Evolutionary conservation across 192 early-diverging fungal species (phyloP).

Genomic region (Cladochytrium replicatum): DNA sequence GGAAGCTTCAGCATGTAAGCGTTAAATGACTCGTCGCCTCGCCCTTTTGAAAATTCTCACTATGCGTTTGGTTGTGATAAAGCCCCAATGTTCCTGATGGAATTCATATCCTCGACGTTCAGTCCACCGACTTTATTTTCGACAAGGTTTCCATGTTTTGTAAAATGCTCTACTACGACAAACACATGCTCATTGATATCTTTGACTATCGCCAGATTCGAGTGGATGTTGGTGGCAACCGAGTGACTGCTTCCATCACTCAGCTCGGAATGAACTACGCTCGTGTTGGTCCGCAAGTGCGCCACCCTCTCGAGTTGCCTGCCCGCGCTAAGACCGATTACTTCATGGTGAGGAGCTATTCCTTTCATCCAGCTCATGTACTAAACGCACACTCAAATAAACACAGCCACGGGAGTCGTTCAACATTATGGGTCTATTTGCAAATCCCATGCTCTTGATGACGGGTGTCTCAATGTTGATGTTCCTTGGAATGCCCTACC

Average conservation of each 20-base stretch:
- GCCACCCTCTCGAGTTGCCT: conserved; percentile 12
- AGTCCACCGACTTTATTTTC: conserved; percentile 17
- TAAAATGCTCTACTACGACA: conserved; percentile 1
- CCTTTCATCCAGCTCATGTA: not conserved
- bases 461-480: conserved; percentile 42
- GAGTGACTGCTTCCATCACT: conserved; percentile 12
- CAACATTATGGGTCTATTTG: conserved; percentile 46
- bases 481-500: conserved; percentile 54
- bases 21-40: not conserved
- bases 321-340: conserved; percentile 3
- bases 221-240: conserved; percentile 4
- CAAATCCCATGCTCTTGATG: conserved; percentile 63
- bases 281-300: conserved; percentile 10
- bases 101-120: conserved; percentile 24
- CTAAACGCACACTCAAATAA: not conserved
- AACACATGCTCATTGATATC: not conserved
- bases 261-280: conserved; percentile 16
- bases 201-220: conserved; percentile 13
- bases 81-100: conserved; percentile 26
- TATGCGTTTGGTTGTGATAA: not conserved
- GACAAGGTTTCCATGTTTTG: conserved; percentile 15
- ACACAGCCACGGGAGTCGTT: conserved; percentile 43
- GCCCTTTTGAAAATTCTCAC: not conserved
- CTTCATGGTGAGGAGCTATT: conserved; percentile 12
- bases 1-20: conserved; percentile 28